Evolutionary conservation across 192 early-diverging fungal genomes (phyloP).

Genomic region (Podila epicladia): DNA sequence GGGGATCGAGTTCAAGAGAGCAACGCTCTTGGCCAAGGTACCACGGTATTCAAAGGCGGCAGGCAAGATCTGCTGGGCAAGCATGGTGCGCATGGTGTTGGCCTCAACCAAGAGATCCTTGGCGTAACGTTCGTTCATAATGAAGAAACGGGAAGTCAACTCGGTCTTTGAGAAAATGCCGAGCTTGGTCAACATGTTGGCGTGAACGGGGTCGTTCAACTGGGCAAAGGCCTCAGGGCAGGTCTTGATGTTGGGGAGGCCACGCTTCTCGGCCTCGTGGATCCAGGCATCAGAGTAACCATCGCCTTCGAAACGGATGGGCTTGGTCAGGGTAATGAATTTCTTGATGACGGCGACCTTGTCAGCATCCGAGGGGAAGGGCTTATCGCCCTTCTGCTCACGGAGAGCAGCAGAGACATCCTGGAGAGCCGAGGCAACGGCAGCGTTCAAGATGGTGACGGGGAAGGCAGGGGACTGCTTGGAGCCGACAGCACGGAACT

Average conservation of each 20-base stretch:
- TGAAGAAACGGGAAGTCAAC: conserved; percentile 93
- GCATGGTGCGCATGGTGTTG: conserved; percentile 85
- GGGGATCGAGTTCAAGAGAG: conserved; percentile 70
- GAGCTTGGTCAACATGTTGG: conserved; percentile 78
- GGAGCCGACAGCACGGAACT: conserved; percentile 99
- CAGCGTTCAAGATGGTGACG: conserved; percentile 91
- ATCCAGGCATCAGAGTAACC: conserved; percentile 97
- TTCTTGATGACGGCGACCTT: conserved; percentile 88
- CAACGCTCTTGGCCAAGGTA: conserved; percentile 84
- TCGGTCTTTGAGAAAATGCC: conserved; percentile 91
- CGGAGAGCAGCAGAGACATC: conserved; percentile 79
- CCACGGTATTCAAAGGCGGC: conserved; percentile 90
- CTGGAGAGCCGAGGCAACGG: conserved; percentile 84
- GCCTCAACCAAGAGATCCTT: conserved; percentile 97
- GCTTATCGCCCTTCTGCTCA: conserved; percentile 86
- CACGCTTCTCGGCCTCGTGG: conserved; percentile 91
- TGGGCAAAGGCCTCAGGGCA: conserved; percentile 91
- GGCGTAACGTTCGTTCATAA: conserved; percentile 96
- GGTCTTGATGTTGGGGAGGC: conserved; percentile 94
- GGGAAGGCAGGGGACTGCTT: conserved; percentile 99
- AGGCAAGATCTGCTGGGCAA: conserved; percentile 88
- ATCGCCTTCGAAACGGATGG: conserved; percentile 97
- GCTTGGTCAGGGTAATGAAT: conserved; percentile 83
- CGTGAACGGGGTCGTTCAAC: conserved; percentile 75
- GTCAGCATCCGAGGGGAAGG: conserved; percentile 84